Evolutionary conservation across 129 eudicot genomes (phyloP).

Genomic region (Ambrosia artemisiifolia): DNA sequence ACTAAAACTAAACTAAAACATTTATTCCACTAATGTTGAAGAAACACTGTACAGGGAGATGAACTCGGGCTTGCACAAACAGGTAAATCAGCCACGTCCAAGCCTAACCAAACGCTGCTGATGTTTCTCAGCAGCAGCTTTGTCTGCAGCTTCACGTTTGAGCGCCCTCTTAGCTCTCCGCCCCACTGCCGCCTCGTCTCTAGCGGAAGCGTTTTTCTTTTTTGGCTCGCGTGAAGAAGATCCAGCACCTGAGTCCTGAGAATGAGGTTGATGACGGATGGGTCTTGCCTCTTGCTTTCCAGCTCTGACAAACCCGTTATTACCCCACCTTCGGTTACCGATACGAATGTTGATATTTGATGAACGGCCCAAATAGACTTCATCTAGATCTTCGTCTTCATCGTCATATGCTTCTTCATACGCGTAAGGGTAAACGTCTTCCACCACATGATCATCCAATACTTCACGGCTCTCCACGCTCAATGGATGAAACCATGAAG

Average conservation of each 20-base stretch:
- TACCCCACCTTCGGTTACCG: conserved; percentile 89
- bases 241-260: conserved; percentile 49
- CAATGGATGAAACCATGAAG: conserved; percentile 80
- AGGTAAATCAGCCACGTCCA: conserved; percentile 40
- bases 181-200: conserved; percentile 49
- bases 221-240: conserved; percentile 67
- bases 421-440: conserved; percentile 50
- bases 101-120: conserved; percentile 69
- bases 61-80: conserved; percentile 1
- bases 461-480: conserved; percentile 54
- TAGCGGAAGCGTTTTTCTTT: conserved; percentile 39
- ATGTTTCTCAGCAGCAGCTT: conserved; percentile 82
- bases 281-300: conserved; percentile 85
- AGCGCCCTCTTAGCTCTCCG: conserved; percentile 74
- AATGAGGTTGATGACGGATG: conserved; percentile 27
- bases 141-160: conserved; percentile 92
- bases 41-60: conserved; percentile 39
- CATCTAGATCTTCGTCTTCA: conserved; percentile 63
- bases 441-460: conserved; percentile 38
- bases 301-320: conserved; percentile 66
- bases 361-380: conserved; percentile 48
- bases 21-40: conserved; percentile 35
- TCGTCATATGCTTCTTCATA: conserved; percentile 58
- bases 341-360: conserved; percentile 62
- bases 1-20: conserved; percentile 31